Base-by-base conservation (phyloP, 176 grass and related monocot genomes). In the Oryza meyeriana region DNA sequence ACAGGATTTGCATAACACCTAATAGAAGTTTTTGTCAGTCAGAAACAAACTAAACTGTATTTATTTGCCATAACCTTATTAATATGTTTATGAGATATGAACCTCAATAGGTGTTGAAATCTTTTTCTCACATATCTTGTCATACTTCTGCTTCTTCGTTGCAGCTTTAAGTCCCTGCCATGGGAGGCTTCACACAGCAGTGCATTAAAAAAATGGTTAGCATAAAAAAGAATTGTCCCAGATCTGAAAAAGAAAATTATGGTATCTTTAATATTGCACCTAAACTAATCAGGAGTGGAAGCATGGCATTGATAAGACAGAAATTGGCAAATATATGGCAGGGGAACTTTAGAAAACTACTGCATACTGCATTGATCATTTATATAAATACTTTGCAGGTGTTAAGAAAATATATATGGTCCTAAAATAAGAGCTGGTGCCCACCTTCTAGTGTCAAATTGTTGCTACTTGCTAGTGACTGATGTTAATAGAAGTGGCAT, bases 141-240 rank as follows among this genome's bases (percentile, higher is more conserved):
- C 92, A 82, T 95, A 98, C 79, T 98, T 98, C 67, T 95, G 90
- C 68, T 92, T 86, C 83, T 98, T 98, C 69, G 95, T 98, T 73
- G 88, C 90, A 78, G 92, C 95, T 91, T 98, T 98, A 69, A 98
- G 57, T 63, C 95, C 95, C 73, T 98, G 95, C 95, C 95, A 98
- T 64, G 95, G 95, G 25, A 98, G 92, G 82, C 95, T 98, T 83
- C 33, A 84, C 28, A 72, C 33, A 72, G 28, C 47, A 90, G 85
- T 31, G 72, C 32, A 66, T 68, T 85, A 17, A 24, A 75, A 75
- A 66, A 83, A 58, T 41, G 84, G 61, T 75, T 86, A 88, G 72
- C 41, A 69, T 14, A 57, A 55, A 73, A 81, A 24, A 40, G 29
- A n/a, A n/a, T n/a, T 30, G 50, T 30, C 50, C 9, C 18, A 31